Evolutionary conservation across 2,329 filamentous ascomycete genomes (phyloP).

Genomic region (Curvularia hawaiiensis): DNA sequence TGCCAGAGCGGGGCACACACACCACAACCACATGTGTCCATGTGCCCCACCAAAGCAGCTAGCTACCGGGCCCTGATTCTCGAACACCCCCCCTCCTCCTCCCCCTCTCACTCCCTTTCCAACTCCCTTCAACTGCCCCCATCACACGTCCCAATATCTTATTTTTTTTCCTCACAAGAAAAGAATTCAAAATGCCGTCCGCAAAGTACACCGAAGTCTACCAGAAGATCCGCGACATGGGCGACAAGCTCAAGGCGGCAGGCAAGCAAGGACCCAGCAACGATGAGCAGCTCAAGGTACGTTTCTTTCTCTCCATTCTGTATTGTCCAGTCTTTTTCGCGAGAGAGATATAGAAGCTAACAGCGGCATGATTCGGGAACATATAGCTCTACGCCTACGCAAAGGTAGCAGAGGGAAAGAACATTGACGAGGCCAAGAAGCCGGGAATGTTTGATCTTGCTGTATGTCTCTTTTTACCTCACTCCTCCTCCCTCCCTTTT

Average conservation of each 20-base stretch:
- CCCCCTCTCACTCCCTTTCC: conserved; percentile 8
- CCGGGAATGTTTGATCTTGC: conserved; percentile 75
- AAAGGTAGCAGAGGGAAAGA: conserved; percentile 50
- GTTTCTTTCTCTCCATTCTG: not conserved
- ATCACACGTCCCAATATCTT: not conserved
- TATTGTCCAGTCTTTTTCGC: no score
- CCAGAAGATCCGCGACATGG: conserved; percentile 39
- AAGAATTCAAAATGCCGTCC: conserved; percentile 29
- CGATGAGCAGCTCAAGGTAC: conserved; percentile 57
- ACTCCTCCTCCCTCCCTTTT: not conserved
- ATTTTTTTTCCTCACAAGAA: not conserved
- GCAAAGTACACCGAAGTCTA: conserved; percentile 41
- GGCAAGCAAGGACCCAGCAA: conserved; percentile 36
- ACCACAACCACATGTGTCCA: not conserved
- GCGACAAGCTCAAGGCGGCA: conserved; percentile 37
- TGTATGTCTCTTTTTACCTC: conserved; percentile 50
- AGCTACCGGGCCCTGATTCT: conserved; percentile 6
- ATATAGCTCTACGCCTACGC: conserved; percentile 58
- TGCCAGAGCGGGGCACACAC: not conserved
- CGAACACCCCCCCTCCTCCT: conserved; percentile 19
- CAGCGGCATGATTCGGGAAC: no score
- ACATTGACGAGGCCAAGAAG: conserved; percentile 49
- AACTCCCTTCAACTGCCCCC: not conserved
- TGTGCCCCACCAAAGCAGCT: conserved; percentile 15
- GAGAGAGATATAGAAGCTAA: no score